phyloP scores from a whole-genome alignment of 75 land plant genomes.

The Pseudotsuga menziesii region DNA sequence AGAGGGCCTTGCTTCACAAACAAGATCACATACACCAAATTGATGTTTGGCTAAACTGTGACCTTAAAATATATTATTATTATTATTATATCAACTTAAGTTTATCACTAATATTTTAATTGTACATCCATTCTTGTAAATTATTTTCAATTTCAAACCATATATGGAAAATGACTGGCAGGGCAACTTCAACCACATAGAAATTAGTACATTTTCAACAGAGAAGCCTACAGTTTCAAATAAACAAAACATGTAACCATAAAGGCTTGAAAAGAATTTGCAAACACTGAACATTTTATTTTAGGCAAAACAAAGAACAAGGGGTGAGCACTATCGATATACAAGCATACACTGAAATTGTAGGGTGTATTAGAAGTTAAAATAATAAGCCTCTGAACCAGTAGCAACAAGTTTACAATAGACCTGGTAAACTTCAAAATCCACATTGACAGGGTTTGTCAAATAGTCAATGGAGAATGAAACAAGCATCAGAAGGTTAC shows the following conservation, averaged over 20 bases:
- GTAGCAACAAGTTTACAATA: not conserved
- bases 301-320: not conserved
- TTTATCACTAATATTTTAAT: no score
- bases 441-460: not conserved
- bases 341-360: not conserved
- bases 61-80: no score
- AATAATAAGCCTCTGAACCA: not conserved
- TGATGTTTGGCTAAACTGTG: no score
- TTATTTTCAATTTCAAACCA: no score
- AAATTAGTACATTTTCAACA: no score
- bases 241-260: not conserved
- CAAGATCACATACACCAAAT: no score
- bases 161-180: no score
- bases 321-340: not conserved
- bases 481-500: conserved; percentile 5
- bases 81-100: no score
- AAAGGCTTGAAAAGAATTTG: not conserved
- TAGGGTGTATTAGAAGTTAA: not conserved
- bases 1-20: no score
- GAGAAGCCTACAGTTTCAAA: not conserved
- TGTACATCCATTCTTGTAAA: no score
- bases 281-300: not conserved
- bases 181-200: no score
- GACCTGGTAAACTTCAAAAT: not conserved
- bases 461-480: not conserved